Base-by-base conservation (phyloP, 2,329 filamentous ascomycete species). In the Alternaria rosae region DNA sequence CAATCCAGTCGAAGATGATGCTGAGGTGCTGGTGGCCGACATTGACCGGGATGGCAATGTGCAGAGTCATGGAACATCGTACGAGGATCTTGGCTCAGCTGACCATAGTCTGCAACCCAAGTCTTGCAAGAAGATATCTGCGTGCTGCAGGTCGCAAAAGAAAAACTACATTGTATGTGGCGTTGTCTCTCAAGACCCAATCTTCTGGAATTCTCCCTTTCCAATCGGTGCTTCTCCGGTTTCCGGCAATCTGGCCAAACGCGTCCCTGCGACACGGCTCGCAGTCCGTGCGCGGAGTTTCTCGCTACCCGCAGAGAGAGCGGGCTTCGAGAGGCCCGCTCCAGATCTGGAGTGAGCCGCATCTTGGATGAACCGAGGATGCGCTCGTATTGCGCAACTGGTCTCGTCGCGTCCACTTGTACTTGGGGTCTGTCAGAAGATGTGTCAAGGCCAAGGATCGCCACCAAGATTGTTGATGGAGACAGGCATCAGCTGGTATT, bases 221-320 rank as follows among this genome's bases (percentile, higher is more conserved):
- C 54, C 54, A 57, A 61, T 53, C 59, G 59, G 54, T 23, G 10
- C 10, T 15, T 53, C 42, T 41, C 47, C 42, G 59, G 41, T 41
- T 30, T 44, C 54, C 59, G 41, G 11, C 25, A 38, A 43, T 48
- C 32, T 54, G 48, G 50, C 32, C 51, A 50, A 45, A 25, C 30
- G 15, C 32, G 32, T 48, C 41, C 38, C 48, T 54, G 35, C 59
- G 5, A 54, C 13, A 25, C 42, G 43, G 54, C 42, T 54, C 42
- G 4, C 42, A 51, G 53, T 30, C 48, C 38, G 45, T 42, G 44
- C 45, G 45, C 45, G 5, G 35, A 28, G 25, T 26, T 13, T 50
- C 23, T 53, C 41, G 51, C 38, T 54, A 13, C 38, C 41, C 20
- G 25, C 25, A 56, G 28, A 48, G n/a, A n/a, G 38, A 21, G 44